These are phyloP conservation scores for Stemphylium vesicarium DNA, from an alignment of 2,329 filamentous ascomycete species.

Conservation along the genomic window DNA sequence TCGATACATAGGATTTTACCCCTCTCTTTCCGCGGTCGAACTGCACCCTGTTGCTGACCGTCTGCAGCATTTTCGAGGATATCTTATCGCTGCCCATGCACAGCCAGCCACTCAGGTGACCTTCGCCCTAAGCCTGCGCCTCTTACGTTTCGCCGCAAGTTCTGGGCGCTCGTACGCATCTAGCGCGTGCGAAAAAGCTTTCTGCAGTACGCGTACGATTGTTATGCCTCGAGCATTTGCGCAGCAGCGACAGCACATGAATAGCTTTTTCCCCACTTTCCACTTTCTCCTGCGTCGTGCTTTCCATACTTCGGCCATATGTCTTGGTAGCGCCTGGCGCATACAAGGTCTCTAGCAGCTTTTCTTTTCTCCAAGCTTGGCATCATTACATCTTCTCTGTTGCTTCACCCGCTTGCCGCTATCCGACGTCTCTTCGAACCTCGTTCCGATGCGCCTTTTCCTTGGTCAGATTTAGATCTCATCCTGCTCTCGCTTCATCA, in stretches of 20 bases:
- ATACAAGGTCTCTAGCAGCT: neutral
- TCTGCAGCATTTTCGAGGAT: constrained; percentile 11
- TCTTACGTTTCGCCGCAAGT: constrained; percentile 21
- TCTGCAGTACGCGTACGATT: constrained; percentile 12
- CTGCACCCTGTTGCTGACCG: constrained; percentile 15
- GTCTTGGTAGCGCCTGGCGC: neutral
- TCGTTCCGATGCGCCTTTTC: constrained; percentile 16
- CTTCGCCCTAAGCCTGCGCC: constrained; percentile 11
- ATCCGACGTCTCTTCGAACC: constrained; percentile 7
- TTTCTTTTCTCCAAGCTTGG: neutral
- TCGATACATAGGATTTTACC: constrained; percentile 19
- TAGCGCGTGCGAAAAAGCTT: constrained; percentile 12
- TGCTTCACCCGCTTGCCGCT: constrained; percentile 1
- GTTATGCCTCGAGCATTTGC: constrained; percentile 1
- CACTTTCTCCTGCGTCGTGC: constrained; percentile 21
- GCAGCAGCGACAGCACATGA: constrained; percentile 14
- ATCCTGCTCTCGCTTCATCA: constrained; percentile 6
- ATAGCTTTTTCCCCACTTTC: constrained; percentile 16
- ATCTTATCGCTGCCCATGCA: constrained; percentile 21
- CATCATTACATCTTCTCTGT: too few species aligned
- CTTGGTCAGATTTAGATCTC: neutral
- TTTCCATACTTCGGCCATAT: constrained; percentile 14
- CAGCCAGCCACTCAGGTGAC: constrained; percentile 14
- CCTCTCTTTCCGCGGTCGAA: constrained; percentile 15
- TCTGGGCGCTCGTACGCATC: constrained; percentile 14